Evolutionary conservation across 371 early-diverging fungal genomes (phyloP), one percentile per base, ranked within the genome.

Genomic region (Synchytrium microbalum): DNA sequence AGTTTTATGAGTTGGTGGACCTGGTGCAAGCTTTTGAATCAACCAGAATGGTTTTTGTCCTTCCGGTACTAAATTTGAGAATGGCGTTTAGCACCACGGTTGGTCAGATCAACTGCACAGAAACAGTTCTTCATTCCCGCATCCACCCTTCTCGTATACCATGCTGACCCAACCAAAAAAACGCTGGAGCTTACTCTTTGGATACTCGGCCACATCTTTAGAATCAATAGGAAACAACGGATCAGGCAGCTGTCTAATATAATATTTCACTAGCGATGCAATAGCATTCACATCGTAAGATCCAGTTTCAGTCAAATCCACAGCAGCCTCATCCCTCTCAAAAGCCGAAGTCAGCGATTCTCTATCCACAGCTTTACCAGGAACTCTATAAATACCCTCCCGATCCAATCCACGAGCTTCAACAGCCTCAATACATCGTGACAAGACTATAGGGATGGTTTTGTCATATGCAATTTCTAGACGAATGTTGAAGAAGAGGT

Each of bases 311-410:
- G 84, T 31, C n/a, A 67, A 62, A 31, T 81, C 77, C 0, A 81
- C 71, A 0, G 68, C 62, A 32, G 77, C 73, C 59, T 81, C 83
- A 56, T 83, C 79, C 38, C 67, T 64, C 62, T 88, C 88, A 61
- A 85, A 79, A 25, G 71, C 72, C 51, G 67, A 67, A 28, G 75
- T 79, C 19, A 87, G 69, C 14, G 74, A 67, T 62, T 76, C 75
- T 60, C 84, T 75, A 60, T 83, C 85, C 31, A 78, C 75, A 58
- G 84, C 83, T 28, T 84, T 74, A n/a, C 87, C 88, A 0, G 84
- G 81, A 1, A 88, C 72, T n/a, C 88, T 73, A 64, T 88, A 88
- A 53, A 88, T 82, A 19, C 88, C 88, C 68, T 88, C 88, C 31
- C 80, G 80, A 54, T 83, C 77, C 5, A 86, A 67, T 5, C 85